Conservation (phyloP, 2,329 filamentous ascomycete genomes). For the Aschersonia sp. region DNA sequence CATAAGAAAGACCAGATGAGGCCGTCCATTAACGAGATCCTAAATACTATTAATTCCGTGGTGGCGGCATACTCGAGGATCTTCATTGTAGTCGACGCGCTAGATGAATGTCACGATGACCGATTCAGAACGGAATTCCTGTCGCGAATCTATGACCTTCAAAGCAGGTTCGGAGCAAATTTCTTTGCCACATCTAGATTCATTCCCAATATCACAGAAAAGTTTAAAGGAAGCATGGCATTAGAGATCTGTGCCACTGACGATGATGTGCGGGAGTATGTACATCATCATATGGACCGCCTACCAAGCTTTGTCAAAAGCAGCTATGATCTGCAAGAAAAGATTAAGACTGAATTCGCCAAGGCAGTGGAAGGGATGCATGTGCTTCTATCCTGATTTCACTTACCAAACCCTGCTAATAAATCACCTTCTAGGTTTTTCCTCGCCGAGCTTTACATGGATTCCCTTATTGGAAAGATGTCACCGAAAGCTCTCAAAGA, state of each 20-base stretch:
- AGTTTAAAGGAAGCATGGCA: not conserved
- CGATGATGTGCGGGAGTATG: not conserved
- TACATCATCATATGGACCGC: not conserved
- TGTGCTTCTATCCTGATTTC: not conserved
- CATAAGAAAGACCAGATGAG: not conserved
- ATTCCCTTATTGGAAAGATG: not conserved
- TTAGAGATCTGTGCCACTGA: not conserved
- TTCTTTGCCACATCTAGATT: not conserved
- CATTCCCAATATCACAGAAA: not conserved
- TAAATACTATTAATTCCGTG: not conserved
- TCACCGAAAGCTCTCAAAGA: not conserved
- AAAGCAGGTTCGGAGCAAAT: not conserved
- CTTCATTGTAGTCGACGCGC: constrained; percentile 1
- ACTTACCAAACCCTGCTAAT: not conserved
- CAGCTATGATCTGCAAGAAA: not conserved
- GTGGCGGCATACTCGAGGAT: not conserved
- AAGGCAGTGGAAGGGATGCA: not conserved
- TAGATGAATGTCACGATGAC: not conserved
- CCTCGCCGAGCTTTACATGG: not conserved
- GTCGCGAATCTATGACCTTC: not conserved
- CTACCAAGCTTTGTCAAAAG: not conserved
- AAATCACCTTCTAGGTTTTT: not conserved
- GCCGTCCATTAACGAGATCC: not conserved
- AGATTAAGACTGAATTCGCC: not conserved
- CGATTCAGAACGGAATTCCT: not conserved